Base-by-base conservation (phyloP, 768 basidiomycete species). In the Coprinopsis sp. region DNA sequence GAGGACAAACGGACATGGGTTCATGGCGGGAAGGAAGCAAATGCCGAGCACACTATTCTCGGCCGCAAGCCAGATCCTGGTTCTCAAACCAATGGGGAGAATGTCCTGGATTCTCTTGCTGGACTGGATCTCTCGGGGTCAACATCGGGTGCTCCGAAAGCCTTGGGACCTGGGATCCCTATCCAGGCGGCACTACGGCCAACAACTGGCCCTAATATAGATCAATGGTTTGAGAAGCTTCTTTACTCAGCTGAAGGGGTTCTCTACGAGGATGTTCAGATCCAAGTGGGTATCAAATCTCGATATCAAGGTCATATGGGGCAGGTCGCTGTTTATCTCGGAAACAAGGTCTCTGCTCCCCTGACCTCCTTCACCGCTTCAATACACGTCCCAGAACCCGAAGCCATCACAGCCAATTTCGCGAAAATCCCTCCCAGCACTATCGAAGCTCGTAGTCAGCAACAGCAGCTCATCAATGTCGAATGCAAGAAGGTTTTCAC, bases 1-100 rank as follows among this genome's bases (percentile, higher is more conserved):
- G 90, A 91, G 51, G 93, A 97, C 64, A 95, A 94, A 67, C 76
- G 93, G 45, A 93, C 87, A 0, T 97, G 95, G 95, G 71, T 93
- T 46, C 88, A 93, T 54, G 93, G 94, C 4, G 91, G 91, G n/a
- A 93, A 89, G 65, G 91, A 92, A 52, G 82, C 86, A 33, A 96
- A 93, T 57, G 62, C 87, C 47, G 91, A 94, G 30, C 75, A 85
- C 45, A 83, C 84, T 42, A 64, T 74, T 3, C 72, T 78, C 27
- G 79, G 70, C 65, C 76, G 74, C 22, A 81, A 80, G 56, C 53
- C 63, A 14, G 63, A 66, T 46, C 54, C 62, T 8, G 68, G 69
- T 38, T 71, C 61, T 3, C 64, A 64, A 34, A 60, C 70, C 27
- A 44, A 69, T 49, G 67, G 75, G 23, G 53, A 54, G 21, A 85